Percentiles rank a stretch among this genome's conserved stretches.
These are phyloP conservation scores for Scalesia atractyloides DNA, from an alignment of 129 eudicot species.

Conservation along the genomic window DNA sequence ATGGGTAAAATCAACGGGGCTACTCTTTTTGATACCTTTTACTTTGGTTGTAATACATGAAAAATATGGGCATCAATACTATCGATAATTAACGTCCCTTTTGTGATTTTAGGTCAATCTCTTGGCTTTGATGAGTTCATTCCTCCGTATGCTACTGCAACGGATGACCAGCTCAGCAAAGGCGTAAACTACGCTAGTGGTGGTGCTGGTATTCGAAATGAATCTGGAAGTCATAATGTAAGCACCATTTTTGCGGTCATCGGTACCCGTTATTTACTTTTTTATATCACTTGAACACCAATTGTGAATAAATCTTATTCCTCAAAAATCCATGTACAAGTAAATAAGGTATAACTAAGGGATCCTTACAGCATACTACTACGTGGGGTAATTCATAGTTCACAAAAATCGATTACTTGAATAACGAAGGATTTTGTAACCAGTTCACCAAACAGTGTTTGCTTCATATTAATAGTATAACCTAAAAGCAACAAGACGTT, in stretches of 20 bases:
- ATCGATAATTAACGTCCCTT: neutral
- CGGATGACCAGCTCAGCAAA: neutral
- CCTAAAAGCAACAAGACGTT: too few relatives aligned
- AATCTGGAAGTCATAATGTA: slow-evolving; percentile 37
- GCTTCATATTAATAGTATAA: too few relatives aligned
- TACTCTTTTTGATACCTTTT: neutral
- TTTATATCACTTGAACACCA: neutral
- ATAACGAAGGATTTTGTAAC: too few relatives aligned
- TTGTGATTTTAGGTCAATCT: slow-evolving; percentile 25
- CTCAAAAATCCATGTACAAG: too few relatives aligned
- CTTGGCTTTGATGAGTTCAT: slow-evolving; percentile 31
- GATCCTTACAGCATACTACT: too few relatives aligned
- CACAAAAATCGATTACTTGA: too few relatives aligned
- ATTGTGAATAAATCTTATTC: neutral
- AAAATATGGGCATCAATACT: neutral
- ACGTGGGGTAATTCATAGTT: too few relatives aligned
- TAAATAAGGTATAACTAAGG: too few relatives aligned
- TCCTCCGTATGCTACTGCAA: slow-evolving; percentile 25
- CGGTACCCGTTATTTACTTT: neutral
- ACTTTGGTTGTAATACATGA: neutral
- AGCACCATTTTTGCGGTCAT: neutral
- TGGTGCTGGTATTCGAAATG: slow-evolving; percentile 35
- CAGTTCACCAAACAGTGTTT: too few relatives aligned
- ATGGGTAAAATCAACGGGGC: too few relatives aligned
- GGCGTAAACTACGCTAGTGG: slow-evolving; percentile 40